These are phyloP conservation scores for Aspergillus homomorphus DNA, from an alignment of 495 filamentous ascomycete genomes.

Conservation along the genomic window DNA sequence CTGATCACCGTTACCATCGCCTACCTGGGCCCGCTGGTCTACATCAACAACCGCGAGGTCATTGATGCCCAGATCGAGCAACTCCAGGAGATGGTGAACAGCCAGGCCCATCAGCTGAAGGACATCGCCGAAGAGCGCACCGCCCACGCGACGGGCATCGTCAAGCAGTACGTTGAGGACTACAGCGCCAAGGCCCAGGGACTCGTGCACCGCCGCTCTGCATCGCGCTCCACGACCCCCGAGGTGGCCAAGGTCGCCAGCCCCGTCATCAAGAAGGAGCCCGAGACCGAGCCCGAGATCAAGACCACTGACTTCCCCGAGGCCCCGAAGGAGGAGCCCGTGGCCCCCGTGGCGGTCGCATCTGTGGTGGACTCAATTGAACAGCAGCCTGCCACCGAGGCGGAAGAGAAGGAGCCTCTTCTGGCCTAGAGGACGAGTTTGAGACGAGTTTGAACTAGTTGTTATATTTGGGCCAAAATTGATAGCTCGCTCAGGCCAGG, in stretches of 20 bases:
- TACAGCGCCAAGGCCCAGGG: conserved; percentile 83
- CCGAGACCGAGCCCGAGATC: conserved; percentile 53
- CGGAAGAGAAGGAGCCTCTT: conserved; percentile 34
- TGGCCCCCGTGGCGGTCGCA: conserved; percentile 30
- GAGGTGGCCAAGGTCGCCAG: conserved; percentile 40
- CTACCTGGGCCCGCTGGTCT: conserved; percentile 87
- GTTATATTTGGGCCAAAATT: conserved; percentile 1
- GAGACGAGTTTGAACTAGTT: background rate
- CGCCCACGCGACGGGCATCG: conserved; percentile 66
- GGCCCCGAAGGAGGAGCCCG: conserved; percentile 56
- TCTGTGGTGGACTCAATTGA: conserved; percentile 35
- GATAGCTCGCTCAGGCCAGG: background rate
- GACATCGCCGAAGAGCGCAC: conserved; percentile 80
- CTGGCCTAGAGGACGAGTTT: conserved; percentile 30
- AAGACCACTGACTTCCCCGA: conserved; percentile 59
- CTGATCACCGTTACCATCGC: conserved; percentile 69
- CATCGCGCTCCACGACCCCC: conserved; percentile 42
- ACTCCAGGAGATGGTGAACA: conserved; percentile 65
- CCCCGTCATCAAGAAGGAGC: conserved; percentile 40
- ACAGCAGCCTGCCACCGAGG: conserved; percentile 16
- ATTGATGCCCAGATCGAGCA: conserved; percentile 83
- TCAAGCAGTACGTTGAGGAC: conserved; percentile 78
- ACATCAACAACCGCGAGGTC: conserved; percentile 87
- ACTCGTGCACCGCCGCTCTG: conserved; percentile 52
- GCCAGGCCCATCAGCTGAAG: conserved; percentile 78